Base-by-base conservation (phyloP, 148 eudicot species). In the Amaranthus cruentus region DNA sequence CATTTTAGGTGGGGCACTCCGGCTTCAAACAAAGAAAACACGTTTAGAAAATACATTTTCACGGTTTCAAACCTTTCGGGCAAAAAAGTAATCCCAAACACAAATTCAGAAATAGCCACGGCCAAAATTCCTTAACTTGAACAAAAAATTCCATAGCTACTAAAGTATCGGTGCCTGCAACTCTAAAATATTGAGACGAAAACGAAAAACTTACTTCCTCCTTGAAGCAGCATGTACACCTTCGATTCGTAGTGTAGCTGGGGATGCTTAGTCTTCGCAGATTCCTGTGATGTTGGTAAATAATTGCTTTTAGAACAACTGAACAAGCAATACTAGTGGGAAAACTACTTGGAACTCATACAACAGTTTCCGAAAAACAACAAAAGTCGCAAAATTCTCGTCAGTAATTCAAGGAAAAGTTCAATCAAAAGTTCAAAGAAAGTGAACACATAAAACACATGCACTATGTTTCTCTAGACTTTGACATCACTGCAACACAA, bases 161-260 rank as follows among this genome's bases (percentile, higher is more conserved):
- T 48, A 38, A 73, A 59, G 38, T 28, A 73, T 46, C 56, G 65
- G 21, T 47, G 28, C 14, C 47, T 43, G 8, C 53, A 51, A 52
- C 12, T n/a, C 11, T 18, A 54, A 15, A 6, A 55, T 21, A 51
- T 1, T 54, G 44, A 43, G 47, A 6, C 18, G 28, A 18, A 28
- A 28, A 28, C 0, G 38, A 28, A 28, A 79, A 69, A 81, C 88
- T 84, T 85, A 95, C 99, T 90, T 86, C 99, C 99, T 82, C 99
- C 99, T 82, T 91, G 97, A 72, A 95, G 91, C 81, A 90, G 83
- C 92, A 87, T 85, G 73, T 95, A 95, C 57, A 95, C 80, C 77
- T 90, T 95, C 15, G 99, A 95, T 77, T 95, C 99, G 70, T 95
- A 95, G 64, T 91, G 94, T 79, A 95, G 92, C 71, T 95, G 99